Percentiles rank a stretch among this genome's conserved stretches.
Evolutionary conservation across 139 green algal genomes (phyloP).

Genomic region (Desmodesmus armatus): DNA sequence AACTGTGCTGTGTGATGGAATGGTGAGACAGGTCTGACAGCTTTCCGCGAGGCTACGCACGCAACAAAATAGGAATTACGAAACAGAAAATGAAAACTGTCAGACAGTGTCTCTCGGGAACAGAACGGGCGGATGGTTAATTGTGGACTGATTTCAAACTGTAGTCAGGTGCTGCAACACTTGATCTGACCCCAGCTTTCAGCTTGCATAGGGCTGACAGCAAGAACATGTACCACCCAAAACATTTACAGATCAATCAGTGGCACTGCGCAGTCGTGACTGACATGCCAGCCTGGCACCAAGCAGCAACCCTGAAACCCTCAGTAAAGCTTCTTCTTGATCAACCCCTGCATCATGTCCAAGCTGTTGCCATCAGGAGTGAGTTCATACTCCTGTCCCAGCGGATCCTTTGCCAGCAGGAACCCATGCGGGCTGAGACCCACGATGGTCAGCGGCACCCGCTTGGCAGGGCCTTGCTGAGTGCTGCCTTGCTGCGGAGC

Average conservation of each 20-base stretch:
- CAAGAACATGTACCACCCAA: too few relatives aligned
- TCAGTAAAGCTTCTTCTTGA: slow-evolving; percentile 60
- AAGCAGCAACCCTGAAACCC: not conserved
- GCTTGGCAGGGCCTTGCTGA: not conserved
- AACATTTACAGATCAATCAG: not conserved
- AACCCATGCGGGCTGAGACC: slow-evolving; percentile 73
- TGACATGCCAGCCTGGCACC: too few relatives aligned
- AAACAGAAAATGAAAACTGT: not conserved
- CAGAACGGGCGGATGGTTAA: too few relatives aligned
- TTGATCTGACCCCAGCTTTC: too few relatives aligned
- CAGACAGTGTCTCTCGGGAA: too few relatives aligned
- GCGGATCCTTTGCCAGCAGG: slow-evolving; percentile 75
- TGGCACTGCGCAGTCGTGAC: not conserved
- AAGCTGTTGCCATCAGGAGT: slow-evolving; percentile 94
- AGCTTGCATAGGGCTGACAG: too few relatives aligned
- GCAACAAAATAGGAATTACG: too few relatives aligned
- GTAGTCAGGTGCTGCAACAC: too few relatives aligned
- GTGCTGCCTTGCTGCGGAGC: not conserved
- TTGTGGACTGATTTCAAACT: too few relatives aligned
- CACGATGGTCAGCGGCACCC: slow-evolving; percentile 43
- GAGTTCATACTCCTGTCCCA: slow-evolving; percentile 80
- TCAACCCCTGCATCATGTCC: slow-evolving; percentile 79
- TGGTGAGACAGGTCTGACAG: not conserved
- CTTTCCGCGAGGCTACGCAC: too few relatives aligned
- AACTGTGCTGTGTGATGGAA: not conserved